phyloP scores from a whole-genome alignment of 805 yeast species.

The Candida silvicultrix region DNA sequence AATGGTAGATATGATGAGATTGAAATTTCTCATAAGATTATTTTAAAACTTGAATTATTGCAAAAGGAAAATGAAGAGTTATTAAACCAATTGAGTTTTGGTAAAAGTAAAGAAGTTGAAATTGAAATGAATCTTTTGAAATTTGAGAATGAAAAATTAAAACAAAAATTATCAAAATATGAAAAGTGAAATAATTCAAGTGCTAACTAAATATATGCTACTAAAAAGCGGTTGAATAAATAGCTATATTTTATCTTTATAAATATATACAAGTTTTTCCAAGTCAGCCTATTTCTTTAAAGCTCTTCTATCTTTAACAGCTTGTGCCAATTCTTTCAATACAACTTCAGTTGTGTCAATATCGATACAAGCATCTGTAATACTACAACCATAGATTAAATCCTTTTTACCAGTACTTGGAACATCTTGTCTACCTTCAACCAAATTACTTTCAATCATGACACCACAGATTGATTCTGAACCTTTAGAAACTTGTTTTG shows the following conservation, averaged over 20 bases:
- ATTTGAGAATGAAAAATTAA: slow-evolving; percentile 41
- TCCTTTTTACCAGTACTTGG: slow-evolving; percentile 67
- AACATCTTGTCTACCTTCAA: slow-evolving; percentile 90
- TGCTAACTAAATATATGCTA: too few species aligned
- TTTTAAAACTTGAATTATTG: slow-evolving; percentile 52
- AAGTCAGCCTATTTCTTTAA: not conserved
- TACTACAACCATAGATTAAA: slow-evolving; percentile 87
- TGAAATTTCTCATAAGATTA: slow-evolving; percentile 67
- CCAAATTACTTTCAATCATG: slow-evolving; percentile 92
- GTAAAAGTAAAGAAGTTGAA: slow-evolving; percentile 67
- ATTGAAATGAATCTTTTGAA: slow-evolving; percentile 60
- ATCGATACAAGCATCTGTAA: slow-evolving; percentile 96
- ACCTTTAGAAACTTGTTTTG: slow-evolving; percentile 75
- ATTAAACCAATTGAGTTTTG: slow-evolving; percentile 64
- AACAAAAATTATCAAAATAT: slow-evolving; percentile 22
- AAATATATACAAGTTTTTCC: not conserved
- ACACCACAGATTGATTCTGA: slow-evolving; percentile 78
- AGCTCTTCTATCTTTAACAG: slow-evolving; percentile 72
- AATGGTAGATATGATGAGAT: slow-evolving; percentile 67
- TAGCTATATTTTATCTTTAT: too few species aligned
- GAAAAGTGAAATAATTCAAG: slow-evolving; percentile 7
- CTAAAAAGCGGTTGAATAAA: too few species aligned
- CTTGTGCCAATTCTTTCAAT: slow-evolving; percentile 64
- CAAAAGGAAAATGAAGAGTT: slow-evolving; percentile 66
- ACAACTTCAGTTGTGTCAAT: slow-evolving; percentile 81